Evolutionary conservation across 441 rosid genomes (phyloP).

Genomic region (Corymbia calophylla): DNA sequence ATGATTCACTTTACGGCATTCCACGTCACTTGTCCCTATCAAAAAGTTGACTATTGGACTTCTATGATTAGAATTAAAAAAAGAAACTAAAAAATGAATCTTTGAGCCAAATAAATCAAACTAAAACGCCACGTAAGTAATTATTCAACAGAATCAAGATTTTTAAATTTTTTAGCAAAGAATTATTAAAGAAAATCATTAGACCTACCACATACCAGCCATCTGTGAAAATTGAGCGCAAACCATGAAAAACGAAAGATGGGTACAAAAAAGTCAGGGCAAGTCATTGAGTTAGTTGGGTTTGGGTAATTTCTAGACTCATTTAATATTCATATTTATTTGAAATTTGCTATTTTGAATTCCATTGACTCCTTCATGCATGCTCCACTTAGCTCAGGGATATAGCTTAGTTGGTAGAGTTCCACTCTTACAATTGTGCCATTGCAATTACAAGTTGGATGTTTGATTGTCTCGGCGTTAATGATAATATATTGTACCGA

Average conservation of each 20-base stretch:
- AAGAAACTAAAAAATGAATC: neutral
- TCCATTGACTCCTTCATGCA: too few species aligned
- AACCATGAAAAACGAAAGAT: neutral
- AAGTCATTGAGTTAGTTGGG: accelerated
- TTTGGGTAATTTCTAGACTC: too few species aligned
- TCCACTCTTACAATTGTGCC: too few species aligned
- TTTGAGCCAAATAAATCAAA: neutral
- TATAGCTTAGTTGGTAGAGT: too few species aligned
- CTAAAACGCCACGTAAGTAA: neutral
- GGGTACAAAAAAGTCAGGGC: neutral
- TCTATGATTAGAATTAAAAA: neutral
- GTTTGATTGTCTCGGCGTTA: too few species aligned
- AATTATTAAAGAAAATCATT: neutral
- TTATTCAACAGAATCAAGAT: neutral
- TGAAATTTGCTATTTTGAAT: accelerated
- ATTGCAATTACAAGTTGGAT: too few species aligned
- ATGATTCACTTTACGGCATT: neutral
- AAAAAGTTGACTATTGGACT: neutral
- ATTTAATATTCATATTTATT: neutral
- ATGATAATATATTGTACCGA: too few species aligned
- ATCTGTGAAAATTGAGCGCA: neutral
- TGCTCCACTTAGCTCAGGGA: too few species aligned
- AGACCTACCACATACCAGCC: neutral
- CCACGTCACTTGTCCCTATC: neutral
- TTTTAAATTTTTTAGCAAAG: neutral